Conservation (phyloP, 2,329 filamentous ascomycete genomes). For the Aspergillus transmontanensis region DNA sequence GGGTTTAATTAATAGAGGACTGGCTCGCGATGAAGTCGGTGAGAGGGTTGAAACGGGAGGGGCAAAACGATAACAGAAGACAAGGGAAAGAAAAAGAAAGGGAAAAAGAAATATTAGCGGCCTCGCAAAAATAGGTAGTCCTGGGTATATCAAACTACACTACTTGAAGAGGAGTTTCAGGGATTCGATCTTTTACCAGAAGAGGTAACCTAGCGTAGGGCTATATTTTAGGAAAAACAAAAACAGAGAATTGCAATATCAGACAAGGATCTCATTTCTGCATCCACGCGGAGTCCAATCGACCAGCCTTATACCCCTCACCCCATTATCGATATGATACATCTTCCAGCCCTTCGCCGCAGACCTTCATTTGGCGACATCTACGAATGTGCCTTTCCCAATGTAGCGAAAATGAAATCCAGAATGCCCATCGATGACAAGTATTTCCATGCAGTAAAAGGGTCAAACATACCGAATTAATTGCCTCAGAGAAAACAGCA, state of each 20-base stretch:
- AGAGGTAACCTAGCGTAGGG: background rate
- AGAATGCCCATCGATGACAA: conserved; percentile 2
- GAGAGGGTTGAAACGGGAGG: background rate
- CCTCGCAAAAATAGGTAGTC: too few species aligned
- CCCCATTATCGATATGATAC: background rate
- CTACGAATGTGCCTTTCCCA: background rate
- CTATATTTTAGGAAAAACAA: background rate
- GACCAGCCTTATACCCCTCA: background rate
- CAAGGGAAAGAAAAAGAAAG: background rate
- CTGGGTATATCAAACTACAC: too few species aligned
- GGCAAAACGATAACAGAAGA: background rate
- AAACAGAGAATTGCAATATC: background rate
- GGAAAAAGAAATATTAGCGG: background rate
- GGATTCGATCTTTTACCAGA: too few species aligned
- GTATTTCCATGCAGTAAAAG: background rate
- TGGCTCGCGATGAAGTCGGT: background rate
- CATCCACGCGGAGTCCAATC: background rate
- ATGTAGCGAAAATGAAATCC: background rate
- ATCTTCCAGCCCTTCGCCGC: background rate
- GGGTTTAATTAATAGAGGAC: background rate
- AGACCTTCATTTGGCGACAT: background rate
- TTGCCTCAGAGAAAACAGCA: background rate
- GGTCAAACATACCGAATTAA: background rate
- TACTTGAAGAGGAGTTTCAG: too few species aligned
- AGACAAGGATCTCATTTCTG: background rate